Base-by-base conservation (phyloP, 2,329 filamentous ascomycete genomes). In the Raffaelea albimanens region DNA sequence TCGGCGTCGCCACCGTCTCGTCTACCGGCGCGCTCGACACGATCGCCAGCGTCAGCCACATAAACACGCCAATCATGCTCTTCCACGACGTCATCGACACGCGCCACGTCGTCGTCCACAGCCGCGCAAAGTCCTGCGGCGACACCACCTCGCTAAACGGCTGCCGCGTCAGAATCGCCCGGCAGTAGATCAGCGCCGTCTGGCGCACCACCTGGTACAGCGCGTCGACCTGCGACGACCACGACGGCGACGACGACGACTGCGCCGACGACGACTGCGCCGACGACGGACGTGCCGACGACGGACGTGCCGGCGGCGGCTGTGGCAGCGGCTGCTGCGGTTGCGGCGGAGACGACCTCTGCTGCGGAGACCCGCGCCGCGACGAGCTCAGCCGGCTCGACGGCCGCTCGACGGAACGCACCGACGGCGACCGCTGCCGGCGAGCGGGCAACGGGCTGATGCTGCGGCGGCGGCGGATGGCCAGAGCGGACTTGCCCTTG, bases 51-150 rank as follows among this genome's bases (percentile, higher is more conserved):
- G 70, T 60, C 21, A 72, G 58, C 73, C 72, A 76, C 44, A 66
- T 59, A 46, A 72, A 71, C 14, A 78, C 65, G 29, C 73, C 73
- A 14, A 73, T 60, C 21, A 71, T 61, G 2, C 61, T 57, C 49
- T 69, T 68, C 72, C 72, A 75, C 5, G 61, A 63, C 3, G 66
- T 58, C 31, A 75, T 59, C 2, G 69, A 65, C 4, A 72, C 66
- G 18, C 65, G 61, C 72, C 73, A 76, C 11, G 68, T 61, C 3
- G 65, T 64, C 14, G 60, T 61, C 73, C 73, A 78, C 5, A 76
- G 63, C 40, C 57, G 55, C 10, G 62, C 47, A 48, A 73, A 68
- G 40, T 73, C 68, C 9, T 55, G 51, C 3, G 61, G 50, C 3
- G 59, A 60, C 46, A 72, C 69, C 1, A 68, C 58, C 5, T 55